These are phyloP conservation scores for Eutypa lata DNA, from an alignment of 2,329 filamentous ascomycete genomes.

Conservation along the genomic window DNA sequence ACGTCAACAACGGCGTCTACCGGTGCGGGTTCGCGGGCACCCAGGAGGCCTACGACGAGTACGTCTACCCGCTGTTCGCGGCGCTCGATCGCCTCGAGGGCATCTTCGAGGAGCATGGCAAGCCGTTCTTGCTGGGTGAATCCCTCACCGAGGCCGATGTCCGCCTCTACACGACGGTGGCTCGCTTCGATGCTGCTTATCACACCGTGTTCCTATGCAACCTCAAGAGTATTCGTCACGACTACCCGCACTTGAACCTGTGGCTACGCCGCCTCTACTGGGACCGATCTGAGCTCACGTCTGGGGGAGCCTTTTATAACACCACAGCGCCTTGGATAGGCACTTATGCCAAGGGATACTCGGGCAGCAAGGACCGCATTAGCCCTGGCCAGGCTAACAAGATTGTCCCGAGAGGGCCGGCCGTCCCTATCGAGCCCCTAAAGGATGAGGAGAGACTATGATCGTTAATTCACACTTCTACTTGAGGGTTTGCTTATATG, in stretches of 20 bases:
- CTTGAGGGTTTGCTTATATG: too few species aligned
- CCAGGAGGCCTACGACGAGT: conserved; percentile 64
- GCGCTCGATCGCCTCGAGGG: conserved; percentile 62
- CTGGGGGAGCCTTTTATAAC: conserved; percentile 58
- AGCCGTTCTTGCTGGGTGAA: conserved; percentile 59
- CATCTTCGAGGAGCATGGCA: conserved; percentile 15
- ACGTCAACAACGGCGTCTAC: conserved; percentile 48
- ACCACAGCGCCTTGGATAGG: conserved; percentile 60
- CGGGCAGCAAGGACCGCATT: conserved; percentile 19
- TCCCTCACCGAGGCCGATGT: conserved; percentile 68
- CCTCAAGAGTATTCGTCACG: conserved; percentile 58
- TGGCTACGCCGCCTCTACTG: conserved; percentile 72
- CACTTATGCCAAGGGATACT: conserved; percentile 29
- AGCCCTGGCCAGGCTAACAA: conserved; percentile 24
- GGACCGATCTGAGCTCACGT: conserved; percentile 42
- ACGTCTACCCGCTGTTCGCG: conserved; percentile 57
- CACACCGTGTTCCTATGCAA: conserved; percentile 65
- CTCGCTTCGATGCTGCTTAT: conserved; percentile 68
- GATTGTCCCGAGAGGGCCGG: conserved; percentile 27
- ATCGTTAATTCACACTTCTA: too few species aligned
- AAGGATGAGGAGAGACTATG: conserved; percentile 17
- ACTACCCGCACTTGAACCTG: conserved; percentile 63
- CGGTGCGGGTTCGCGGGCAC: conserved; percentile 63
- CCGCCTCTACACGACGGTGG: conserved; percentile 62
- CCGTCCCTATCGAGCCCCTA: conserved; percentile 22